Base-by-base conservation (phyloP, 1,284 basidiomycete genomes). In the Earliella scabrosa region DNA sequence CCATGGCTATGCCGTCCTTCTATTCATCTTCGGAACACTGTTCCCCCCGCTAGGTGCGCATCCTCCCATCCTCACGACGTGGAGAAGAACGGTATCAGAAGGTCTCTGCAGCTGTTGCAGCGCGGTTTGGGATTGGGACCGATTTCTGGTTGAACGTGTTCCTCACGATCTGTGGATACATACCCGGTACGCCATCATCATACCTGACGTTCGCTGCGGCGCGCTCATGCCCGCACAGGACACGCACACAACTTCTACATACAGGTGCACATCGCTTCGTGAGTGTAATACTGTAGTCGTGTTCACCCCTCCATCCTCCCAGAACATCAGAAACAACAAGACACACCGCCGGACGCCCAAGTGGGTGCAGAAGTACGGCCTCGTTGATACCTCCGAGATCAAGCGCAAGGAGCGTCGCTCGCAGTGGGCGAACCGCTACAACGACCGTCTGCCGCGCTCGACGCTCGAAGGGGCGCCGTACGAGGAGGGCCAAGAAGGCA, bases 291-390 rank as follows among this genome's bases (percentile, higher is more conserved):
- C 24, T 32, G 35, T 18, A 34, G 18, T 41, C 43, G 31, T 35
- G 41, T 36, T 54, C 48, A 43, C 9, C 26, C 7, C 24, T n/a
- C n/a, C 1, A 24, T 46, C 21, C 3, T n/a, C 34, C 34, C 73
- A 97, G 86, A 97, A 97, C 75, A 88, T 98, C 63, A 83, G 96
- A 51, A 98, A 98, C 77, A 98, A 98, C 80, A 93, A 95, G 78
- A 96, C 87, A 66, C 82, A 91, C 68, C 80, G 83, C 26, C 88
- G 96, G 54, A 97, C 95, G 21, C 96, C 96, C 16, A 95, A 97
- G 70, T 98, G 96, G 96, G 92, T 91, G 0, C 81, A 93, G 71
- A 86, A 88, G 59, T 93, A 92, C 69, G 95, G 95, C 32, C 87
- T 98, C 45, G 85, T 97, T 63, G 84, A 95, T 70, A 87, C 83